phyloP scores from a whole-genome alignment of 768 basidiomycete genomes.

The Boletus rex-veris region DNA sequence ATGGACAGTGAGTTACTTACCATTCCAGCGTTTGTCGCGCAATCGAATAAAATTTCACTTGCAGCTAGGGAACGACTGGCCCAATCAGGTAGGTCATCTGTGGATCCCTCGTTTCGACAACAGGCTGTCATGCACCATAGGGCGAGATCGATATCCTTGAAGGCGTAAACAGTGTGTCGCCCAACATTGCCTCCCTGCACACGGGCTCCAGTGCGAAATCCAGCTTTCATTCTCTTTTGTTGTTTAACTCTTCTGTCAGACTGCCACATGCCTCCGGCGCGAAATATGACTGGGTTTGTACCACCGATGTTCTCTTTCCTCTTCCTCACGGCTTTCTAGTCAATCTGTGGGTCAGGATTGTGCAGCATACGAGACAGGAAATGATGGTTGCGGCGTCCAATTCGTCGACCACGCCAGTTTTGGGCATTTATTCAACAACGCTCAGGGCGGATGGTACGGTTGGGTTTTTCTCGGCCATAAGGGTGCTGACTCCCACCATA shows the following conservation, averaged over 20 bases:
- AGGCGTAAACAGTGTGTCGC: conserved; percentile 39
- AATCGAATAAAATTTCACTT: not conserved
- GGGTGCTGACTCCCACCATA: conserved; percentile 13
- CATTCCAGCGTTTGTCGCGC: not conserved
- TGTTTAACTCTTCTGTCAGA: conserved; percentile 9
- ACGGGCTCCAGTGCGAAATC: conserved; percentile 24
- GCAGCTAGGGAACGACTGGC: conserved; percentile 20
- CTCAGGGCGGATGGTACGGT: conserved; percentile 39
- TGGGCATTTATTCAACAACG: conserved; percentile 27
- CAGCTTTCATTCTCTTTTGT: not conserved
- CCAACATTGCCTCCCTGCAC: conserved; percentile 34
- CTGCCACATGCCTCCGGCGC: conserved; percentile 17
- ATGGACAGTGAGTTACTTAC: conserved; percentile 15
- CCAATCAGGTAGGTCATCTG: conserved; percentile 5
- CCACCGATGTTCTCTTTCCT: not conserved
- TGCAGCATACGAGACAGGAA: conserved; percentile 20
- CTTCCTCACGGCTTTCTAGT: conserved; percentile 9
- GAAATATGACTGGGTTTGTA: conserved; percentile 21
- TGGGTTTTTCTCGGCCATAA: not conserved
- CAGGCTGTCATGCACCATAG: conserved; percentile 1
- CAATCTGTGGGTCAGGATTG: conserved; percentile 13
- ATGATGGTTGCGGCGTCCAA: conserved; percentile 21
- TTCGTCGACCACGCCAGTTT: conserved; percentile 16
- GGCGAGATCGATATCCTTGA: conserved; percentile 51
- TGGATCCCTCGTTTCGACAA: not conserved